phyloP scores from a whole-genome alignment of 2,329 filamentous ascomycete genomes.

The Fusarium anthophilum region DNA sequence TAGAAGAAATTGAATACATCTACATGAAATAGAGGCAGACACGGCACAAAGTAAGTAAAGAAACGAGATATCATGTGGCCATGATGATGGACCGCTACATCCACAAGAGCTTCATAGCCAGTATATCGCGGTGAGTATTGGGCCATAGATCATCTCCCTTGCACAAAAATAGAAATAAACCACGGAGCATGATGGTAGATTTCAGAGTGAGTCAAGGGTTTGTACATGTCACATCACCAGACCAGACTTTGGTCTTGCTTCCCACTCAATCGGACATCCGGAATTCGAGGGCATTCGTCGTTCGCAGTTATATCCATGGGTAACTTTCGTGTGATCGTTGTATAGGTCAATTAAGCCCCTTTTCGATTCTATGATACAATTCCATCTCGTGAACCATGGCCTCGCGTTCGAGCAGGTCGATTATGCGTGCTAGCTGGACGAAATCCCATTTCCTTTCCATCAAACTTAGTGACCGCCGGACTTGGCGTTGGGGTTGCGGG shows the following conservation, averaged over 20 bases:
- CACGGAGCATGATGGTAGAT: slow-evolving; percentile 71
- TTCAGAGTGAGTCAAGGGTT: slow-evolving; percentile 83
- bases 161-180: slow-evolving; percentile 85
- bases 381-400: slow-evolving; percentile 42
- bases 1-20: neutral
- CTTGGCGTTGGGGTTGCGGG: slow-evolving; percentile 78
- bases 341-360: slow-evolving; percentile 48
- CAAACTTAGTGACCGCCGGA: slow-evolving; percentile 55
- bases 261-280: slow-evolving; percentile 3
- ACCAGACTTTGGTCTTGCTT: neutral
- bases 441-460: slow-evolving; percentile 36
- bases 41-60: neutral
- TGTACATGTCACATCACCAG: slow-evolving; percentile 8
- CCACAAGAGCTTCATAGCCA: slow-evolving; percentile 58
- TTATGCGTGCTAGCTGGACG: slow-evolving; percentile 37
- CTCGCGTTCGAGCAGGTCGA: slow-evolving; percentile 41
- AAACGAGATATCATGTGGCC: slow-evolving; percentile 59
- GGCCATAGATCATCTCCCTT: slow-evolving; percentile 72
- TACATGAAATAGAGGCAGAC: neutral
- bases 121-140: slow-evolving; percentile 76
- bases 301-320: neutral
- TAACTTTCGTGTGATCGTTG: slow-evolving; percentile 29
- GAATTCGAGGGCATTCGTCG: neutral
- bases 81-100: slow-evolving; percentile 75
- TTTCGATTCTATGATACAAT: slow-evolving; percentile 56